A percentile compares a stretch with the other conserved stretches of the same genome.
Evolutionary conservation across 2,329 filamentous ascomycete species (phyloP).

Genomic region (Zasmidium citrigriseum): DNA sequence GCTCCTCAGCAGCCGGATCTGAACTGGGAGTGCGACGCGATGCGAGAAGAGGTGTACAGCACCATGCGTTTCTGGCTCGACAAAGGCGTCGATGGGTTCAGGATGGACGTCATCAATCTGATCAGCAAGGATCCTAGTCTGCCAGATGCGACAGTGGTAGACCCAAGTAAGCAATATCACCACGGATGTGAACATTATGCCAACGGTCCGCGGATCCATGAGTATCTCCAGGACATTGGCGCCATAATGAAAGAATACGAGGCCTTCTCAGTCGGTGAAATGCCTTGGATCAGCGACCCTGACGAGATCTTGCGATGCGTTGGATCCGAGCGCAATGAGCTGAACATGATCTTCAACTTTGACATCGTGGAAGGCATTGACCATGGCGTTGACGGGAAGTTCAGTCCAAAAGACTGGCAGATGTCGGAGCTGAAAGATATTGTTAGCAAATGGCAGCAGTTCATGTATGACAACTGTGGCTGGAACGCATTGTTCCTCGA

Average conservation of each 20-base stretch:
- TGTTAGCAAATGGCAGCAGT: conserved; percentile 59
- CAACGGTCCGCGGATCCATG: conserved; percentile 43
- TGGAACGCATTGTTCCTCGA: conserved; percentile 67
- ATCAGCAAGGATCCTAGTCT: conserved; percentile 47
- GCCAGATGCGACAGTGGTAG: conserved; percentile 44
- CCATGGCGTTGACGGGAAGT: conserved; percentile 41
- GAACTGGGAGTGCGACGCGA: conserved; percentile 49
- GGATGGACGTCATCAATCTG: conserved; percentile 51
- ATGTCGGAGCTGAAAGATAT: conserved; percentile 48
- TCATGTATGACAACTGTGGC: conserved; percentile 60
- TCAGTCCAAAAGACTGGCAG: conserved; percentile 55
- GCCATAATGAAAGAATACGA: conserved; percentile 48
- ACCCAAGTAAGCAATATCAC: conserved; percentile 6
- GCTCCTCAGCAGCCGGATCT: conserved; percentile 49
- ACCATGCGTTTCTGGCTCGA: conserved; percentile 50
- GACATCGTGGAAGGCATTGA: conserved; percentile 57
- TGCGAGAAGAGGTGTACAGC: conserved; percentile 44
- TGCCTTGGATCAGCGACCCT: conserved; percentile 46
- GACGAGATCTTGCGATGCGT: conserved; percentile 41
- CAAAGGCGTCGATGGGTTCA: conserved; percentile 42
- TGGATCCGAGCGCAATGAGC: conserved; percentile 53
- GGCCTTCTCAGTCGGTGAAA: conserved; percentile 53
- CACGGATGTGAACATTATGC: conserved; percentile 13
- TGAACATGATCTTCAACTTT: conserved; percentile 73
- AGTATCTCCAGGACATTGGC: conserved; percentile 47